Conservation (phyloP, 2,329 filamentous ascomycete genomes). For the Parastagonospora avenae region DNA sequence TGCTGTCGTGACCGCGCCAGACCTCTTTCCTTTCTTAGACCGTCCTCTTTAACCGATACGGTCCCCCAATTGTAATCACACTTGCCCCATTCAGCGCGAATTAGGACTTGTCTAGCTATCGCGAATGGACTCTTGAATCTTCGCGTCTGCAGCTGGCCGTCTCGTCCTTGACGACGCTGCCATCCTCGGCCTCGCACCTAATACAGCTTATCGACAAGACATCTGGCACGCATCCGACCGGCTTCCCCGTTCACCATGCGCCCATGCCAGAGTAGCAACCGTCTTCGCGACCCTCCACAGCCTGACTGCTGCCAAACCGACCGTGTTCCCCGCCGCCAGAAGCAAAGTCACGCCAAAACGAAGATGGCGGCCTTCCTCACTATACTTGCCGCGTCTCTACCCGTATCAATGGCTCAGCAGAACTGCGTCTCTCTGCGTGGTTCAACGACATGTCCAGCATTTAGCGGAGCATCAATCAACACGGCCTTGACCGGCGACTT, state of each 20-base stretch:
- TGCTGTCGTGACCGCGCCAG: slow-evolving; percentile 35
- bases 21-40: slow-evolving; percentile 31
- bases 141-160: slow-evolving; percentile 34
- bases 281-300: slow-evolving; percentile 10
- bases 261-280: slow-evolving; percentile 16
- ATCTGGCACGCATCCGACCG: slow-evolving; percentile 6
- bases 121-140: slow-evolving; percentile 41
- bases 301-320: slow-evolving; percentile 12
- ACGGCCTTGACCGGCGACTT: slow-evolving; percentile 68
- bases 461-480: slow-evolving; percentile 73
- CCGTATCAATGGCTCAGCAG: slow-evolving; percentile 47
- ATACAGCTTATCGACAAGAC: slow-evolving; percentile 10
- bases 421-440: slow-evolving; percentile 70
- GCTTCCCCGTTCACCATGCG: slow-evolving; percentile 19
- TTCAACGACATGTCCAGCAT: slow-evolving; percentile 74
- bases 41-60: slow-evolving; percentile 19
- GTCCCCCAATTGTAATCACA: slow-evolving; percentile 19
- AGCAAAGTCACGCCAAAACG: slow-evolving; percentile 22
- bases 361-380: slow-evolving; percentile 27
- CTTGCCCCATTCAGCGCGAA: slow-evolving; percentile 15
- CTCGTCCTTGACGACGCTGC: slow-evolving; percentile 18
- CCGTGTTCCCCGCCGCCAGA: slow-evolving; percentile 23
- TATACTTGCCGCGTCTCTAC: slow-evolving; percentile 36
- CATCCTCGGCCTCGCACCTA: slow-evolving; percentile 16
- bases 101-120: slow-evolving; percentile 15